These are phyloP conservation scores for Saturnispora besseyi DNA, from an alignment of 805 yeast species.

Conservation along the genomic window DNA sequence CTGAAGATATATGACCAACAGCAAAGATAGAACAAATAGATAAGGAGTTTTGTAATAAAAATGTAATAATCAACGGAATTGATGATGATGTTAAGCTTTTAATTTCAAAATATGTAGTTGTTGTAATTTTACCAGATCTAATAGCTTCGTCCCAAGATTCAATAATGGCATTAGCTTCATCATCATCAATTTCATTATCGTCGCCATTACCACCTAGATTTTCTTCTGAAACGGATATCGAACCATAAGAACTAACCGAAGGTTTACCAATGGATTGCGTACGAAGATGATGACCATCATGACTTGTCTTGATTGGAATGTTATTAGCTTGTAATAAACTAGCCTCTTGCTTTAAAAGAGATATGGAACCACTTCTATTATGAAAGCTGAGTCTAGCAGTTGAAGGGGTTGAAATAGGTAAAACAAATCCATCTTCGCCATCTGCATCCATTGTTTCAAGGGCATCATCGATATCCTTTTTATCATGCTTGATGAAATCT, in stretches of 20 bases:
- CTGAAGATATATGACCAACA: slow-evolving; percentile 64
- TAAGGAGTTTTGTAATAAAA: slow-evolving; percentile 60
- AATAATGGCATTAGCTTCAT: slow-evolving; percentile 18
- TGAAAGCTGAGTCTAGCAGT: not conserved
- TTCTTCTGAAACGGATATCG: not conserved
- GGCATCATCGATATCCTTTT: slow-evolving; percentile 19
- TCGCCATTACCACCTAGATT: not conserved
- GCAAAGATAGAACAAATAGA: slow-evolving; percentile 72
- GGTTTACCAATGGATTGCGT: not conserved
- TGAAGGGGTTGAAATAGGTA: not conserved
- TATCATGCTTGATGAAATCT: slow-evolving; percentile 32
- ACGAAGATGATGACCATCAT: not conserved
- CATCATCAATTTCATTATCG: slow-evolving; percentile 4
- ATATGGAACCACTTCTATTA: not conserved
- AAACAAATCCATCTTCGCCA: slow-evolving; percentile 9
- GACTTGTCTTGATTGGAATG: slow-evolving; percentile 19
- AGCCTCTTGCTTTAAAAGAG: slow-evolving; percentile 23
- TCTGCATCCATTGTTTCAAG: slow-evolving; percentile 16
- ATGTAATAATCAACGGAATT: slow-evolving; percentile 55
- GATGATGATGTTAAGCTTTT: slow-evolving; percentile 34
- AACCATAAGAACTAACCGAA: not conserved
- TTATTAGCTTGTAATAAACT: slow-evolving; percentile 21
- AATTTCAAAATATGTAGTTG: slow-evolving; percentile 32
- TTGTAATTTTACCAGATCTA: slow-evolving; percentile 35
- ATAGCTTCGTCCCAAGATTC: slow-evolving; percentile 29